Evolutionary conservation across 2,329 filamentous ascomycete genomes (phyloP).

Genomic region (Camillea tinctor): DNA sequence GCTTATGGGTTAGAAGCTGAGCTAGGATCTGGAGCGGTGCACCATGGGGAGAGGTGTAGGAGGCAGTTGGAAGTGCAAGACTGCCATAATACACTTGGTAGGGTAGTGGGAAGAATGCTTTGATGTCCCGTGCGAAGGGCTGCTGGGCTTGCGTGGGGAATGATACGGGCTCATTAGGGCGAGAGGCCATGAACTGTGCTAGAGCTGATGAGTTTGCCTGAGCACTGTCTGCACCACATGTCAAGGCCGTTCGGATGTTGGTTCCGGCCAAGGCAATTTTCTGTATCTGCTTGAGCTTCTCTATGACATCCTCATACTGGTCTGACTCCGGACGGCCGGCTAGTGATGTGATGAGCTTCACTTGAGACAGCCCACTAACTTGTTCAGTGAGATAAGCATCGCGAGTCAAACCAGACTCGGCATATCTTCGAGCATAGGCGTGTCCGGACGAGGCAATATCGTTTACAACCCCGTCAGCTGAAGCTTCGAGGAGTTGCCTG

Average conservation of each 20-base stretch:
- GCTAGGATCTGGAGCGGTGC: slow-evolving; percentile 85
- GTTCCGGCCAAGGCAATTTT: slow-evolving; percentile 68
- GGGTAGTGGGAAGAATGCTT: slow-evolving; percentile 88
- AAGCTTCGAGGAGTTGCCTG: slow-evolving; percentile 79
- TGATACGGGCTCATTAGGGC: slow-evolving; percentile 47
- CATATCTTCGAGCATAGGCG: slow-evolving; percentile 78
- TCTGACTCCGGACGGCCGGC: slow-evolving; percentile 70
- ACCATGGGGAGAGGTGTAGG: slow-evolving; percentile 73
- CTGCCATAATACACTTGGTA: slow-evolving; percentile 97
- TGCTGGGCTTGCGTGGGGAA: slow-evolving; percentile 36
- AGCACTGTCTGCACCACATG: slow-evolving; percentile 76
- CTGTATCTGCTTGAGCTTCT: slow-evolving; percentile 84
- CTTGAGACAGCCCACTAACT: slow-evolving; percentile 84
- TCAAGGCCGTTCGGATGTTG: slow-evolving; percentile 76
- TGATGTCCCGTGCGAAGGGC: slow-evolving; percentile 50
- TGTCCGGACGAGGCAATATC: slow-evolving; percentile 90
- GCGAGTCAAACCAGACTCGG: slow-evolving; percentile 74
- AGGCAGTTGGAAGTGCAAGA: slow-evolving; percentile 76
- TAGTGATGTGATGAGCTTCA: slow-evolving; percentile 78
- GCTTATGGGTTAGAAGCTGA: slow-evolving; percentile 92
- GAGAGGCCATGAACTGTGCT: slow-evolving; percentile 63
- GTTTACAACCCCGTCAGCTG: slow-evolving; percentile 86
- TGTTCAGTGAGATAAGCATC: slow-evolving; percentile 76
- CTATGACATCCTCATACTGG: slow-evolving; percentile 70
- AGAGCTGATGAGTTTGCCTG: slow-evolving; percentile 69